phyloP scores from a whole-genome alignment of 495 filamentous ascomycete genomes.

The Aspergillus ostianus region DNA sequence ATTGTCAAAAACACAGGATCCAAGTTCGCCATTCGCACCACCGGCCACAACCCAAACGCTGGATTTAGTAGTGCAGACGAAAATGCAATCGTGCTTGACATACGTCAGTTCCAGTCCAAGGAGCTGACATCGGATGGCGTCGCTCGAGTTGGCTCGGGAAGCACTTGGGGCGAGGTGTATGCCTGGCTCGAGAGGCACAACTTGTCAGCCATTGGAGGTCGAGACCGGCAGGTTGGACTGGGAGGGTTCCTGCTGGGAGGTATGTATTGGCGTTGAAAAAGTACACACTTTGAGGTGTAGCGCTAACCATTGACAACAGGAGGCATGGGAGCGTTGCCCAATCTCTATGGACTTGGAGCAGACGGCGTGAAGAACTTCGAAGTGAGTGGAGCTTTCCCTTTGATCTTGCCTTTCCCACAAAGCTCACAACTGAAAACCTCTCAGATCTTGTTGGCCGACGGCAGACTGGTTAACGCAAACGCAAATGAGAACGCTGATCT shows the following conservation, averaged over 20 bases:
- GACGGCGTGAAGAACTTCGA: conserved; percentile 8
- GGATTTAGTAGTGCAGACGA: conserved; percentile 9
- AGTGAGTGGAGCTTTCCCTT: background rate
- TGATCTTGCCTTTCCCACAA: no score
- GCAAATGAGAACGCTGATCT: conserved; percentile 30
- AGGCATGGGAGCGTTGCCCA: conserved; percentile 7
- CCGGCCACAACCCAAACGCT: conserved; percentile 16
- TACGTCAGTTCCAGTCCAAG: conserved; percentile 8
- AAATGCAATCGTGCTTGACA: conserved; percentile 14
- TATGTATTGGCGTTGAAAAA: no score
- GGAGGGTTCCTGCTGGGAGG: no score
- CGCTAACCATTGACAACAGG: background rate
- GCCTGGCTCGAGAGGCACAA: conserved; percentile 15
- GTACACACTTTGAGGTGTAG: no score
- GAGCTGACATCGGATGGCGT: conserved; percentile 8
- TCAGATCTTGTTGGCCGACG: no score
- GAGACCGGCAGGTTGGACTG: no score
- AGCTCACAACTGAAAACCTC: no score
- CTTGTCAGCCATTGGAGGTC: no score
- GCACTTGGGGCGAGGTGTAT: conserved; percentile 36
- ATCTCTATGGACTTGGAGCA: conserved; percentile 4
- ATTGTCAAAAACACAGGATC: conserved; percentile 2
- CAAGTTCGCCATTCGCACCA: conserved; percentile 17
- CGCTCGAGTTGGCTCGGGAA: conserved; percentile 30
- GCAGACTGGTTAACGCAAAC: conserved; percentile 45